These are phyloP conservation scores for Hygrophoropsis aurantiaca DNA, from an alignment of 768 basidiomycete genomes.

Conservation along the genomic window DNA sequence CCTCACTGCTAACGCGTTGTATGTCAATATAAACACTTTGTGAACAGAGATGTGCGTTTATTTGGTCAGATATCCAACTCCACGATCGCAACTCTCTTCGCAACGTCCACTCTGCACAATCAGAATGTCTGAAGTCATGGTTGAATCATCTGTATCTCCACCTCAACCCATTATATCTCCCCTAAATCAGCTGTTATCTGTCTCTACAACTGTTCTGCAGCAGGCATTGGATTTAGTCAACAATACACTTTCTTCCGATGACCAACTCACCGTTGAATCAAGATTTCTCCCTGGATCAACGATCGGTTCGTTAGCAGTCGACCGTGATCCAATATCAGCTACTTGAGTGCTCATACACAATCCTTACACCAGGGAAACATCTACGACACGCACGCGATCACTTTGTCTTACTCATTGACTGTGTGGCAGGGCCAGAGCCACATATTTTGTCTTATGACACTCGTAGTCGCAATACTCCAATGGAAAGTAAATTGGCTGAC, in stretches of 20 bases:
- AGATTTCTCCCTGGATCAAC: slow-evolving; percentile 83
- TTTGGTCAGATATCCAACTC: slow-evolving; percentile 5
- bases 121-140: slow-evolving; percentile 21
- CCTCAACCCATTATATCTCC: slow-evolving; percentile 25
- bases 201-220: slow-evolving; percentile 63
- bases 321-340: slow-evolving; percentile 1
- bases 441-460: slow-evolving; percentile 73
- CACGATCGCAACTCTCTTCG: background rate
- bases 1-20: slow-evolving; percentile 14
- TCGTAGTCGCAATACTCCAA: slow-evolving; percentile 75
- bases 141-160: slow-evolving; percentile 9
- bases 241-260: slow-evolving; percentile 62
- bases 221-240: slow-evolving; percentile 77
- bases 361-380: slow-evolving; percentile 66
- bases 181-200: slow-evolving; percentile 58
- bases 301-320: slow-evolving; percentile 53
- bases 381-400: slow-evolving; percentile 85
- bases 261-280: slow-evolving; percentile 69
- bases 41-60: slow-evolving; percentile 9
- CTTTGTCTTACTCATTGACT: slow-evolving; percentile 66
- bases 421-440: slow-evolving; percentile 44
- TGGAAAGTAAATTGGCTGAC: slow-evolving; percentile 67
- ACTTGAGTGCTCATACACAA: slow-evolving; percentile 1
- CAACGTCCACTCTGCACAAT: background rate
- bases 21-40: slow-evolving; percentile 4